Evolutionary conservation across 1,139 yeast species (phyloP), one percentile per base, ranked within the genome.

Genomic region (Sugiyamaella novakii): DNA sequence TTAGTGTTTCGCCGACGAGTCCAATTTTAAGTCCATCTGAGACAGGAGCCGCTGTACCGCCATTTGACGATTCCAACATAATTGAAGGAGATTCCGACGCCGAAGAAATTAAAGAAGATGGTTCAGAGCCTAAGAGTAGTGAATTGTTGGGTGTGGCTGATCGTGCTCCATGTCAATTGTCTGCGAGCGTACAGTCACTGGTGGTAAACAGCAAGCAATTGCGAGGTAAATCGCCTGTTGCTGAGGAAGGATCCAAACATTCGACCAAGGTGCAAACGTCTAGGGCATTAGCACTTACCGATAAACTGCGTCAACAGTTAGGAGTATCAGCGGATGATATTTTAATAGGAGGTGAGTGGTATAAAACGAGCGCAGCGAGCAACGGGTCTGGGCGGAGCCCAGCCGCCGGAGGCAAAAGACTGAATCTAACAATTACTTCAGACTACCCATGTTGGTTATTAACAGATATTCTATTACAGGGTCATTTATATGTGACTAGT

Each of bases 381-480:
- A n/a, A n/a, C n/a, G n/a, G n/a, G n/a, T n/a, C n/a, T n/a, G n/a
- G n/a, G n/a, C n/a, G n/a, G n/a, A n/a, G n/a, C n/a, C n/a, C n/a
- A n/a, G n/a, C n/a, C n/a, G n/a, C n/a, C n/a, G n/a, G n/a, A n/a
- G 25, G 8, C 5, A 22, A 22, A 21, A n/a, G 5, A 18, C 37
- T 3, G 4, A 24, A 3, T 14, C 29, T 35, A 35, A 43, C 46
- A 42, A 43, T 42, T 14, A 17, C 10, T 4, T 14, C 43, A 52
- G 68, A 83, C 55, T 85, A 75, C 60, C 77, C 84, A 5, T 81
- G 89, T 28, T 91, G 96, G 96, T 70, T 91, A 35, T 73, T 88
- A 48, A 79, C 83, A 54, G 95, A 87, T 59, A 94, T 91, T 1
- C 70, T 91, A 30, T 69, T 89, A 25, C 97, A 89, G 64, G 98